Evolutionary conservation across 371 early-diverging fungal species (phyloP).

Genomic region (Rhizopus microsporus): DNA sequence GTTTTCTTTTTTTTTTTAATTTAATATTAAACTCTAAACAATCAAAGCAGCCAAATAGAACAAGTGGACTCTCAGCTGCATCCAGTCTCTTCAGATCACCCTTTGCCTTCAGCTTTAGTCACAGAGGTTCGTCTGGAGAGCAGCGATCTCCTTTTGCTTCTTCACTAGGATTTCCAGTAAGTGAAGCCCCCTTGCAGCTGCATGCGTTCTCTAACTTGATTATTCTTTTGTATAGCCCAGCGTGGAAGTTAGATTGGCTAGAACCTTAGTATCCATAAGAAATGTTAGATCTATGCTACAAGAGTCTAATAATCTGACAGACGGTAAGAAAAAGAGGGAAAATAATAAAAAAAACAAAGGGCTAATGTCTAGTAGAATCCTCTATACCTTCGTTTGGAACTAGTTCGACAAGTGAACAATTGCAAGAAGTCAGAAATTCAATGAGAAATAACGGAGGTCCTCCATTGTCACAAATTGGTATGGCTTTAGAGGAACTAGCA

Average conservation of each 20-base stretch:
- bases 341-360: neutral
- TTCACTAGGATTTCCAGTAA: conserved; percentile 34
- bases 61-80: neutral
- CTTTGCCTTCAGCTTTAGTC: conserved; percentile 17
- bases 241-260: conserved; percentile 46
- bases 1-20: too few relatives aligned
- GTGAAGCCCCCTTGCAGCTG: neutral
- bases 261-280: conserved; percentile 46
- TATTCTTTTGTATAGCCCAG: conserved; percentile 28
- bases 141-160: conserved; percentile 7
- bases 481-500: conserved; percentile 45
- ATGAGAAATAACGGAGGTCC: conserved; percentile 34
- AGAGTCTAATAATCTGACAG: conserved; percentile 15
- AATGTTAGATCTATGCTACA: conserved; percentile 47
- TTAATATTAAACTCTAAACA: too few relatives aligned
- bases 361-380: too few relatives aligned
- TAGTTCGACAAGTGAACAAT: conserved; percentile 29
- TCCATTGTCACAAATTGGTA: conserved; percentile 40
- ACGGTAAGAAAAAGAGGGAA: conserved; percentile 6
- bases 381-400: conserved; percentile 7
- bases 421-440: conserved; percentile 41
- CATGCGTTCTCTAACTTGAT: neutral
- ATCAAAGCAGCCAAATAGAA: neutral
- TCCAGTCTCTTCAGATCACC: conserved; percentile 9
- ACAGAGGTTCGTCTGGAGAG: conserved; percentile 11